Conservation (phyloP, 805 yeast genomes). For the Kazachstania psychrophila region DNA sequence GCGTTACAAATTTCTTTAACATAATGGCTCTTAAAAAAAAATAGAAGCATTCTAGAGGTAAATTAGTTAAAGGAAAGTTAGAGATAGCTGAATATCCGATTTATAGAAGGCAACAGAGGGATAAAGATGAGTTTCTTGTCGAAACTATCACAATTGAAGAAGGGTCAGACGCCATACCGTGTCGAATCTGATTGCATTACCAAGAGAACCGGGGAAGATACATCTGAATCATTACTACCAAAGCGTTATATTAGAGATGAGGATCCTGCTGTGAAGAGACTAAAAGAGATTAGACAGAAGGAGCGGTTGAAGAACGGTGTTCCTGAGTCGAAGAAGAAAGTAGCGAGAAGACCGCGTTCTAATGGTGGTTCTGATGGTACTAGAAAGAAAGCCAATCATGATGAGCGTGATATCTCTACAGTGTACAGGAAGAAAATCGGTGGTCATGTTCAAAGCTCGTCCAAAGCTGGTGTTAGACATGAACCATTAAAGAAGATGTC, state of each 20-base stretch:
- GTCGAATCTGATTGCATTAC: not conserved
- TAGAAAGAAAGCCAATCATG: conserved; percentile 10
- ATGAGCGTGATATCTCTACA: conserved; percentile 12
- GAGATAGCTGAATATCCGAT: too few species aligned
- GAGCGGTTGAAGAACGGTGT: conserved; percentile 39
- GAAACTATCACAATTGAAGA: conserved; percentile 23
- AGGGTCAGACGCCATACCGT: conserved; percentile 8
- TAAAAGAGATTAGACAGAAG: conserved; percentile 55
- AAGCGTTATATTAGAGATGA: conserved; percentile 29
- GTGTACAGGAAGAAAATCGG: conserved; percentile 20
- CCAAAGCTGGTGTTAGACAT: too few species aligned
- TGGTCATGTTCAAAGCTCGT: too few species aligned
- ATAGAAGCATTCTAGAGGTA: too few species aligned
- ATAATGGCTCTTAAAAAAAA: too few species aligned
- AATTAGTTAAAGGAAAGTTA: too few species aligned
- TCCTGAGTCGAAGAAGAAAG: conserved; percentile 26
- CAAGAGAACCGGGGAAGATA: conserved; percentile 5
- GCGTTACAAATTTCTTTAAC: too few species aligned
- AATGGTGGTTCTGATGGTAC: not conserved
- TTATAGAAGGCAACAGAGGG: too few species aligned
- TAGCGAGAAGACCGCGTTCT: not conserved
- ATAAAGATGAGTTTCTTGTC: conserved; percentile 29
- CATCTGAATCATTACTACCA: conserved; percentile 18
- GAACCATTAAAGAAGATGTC: conserved; percentile 37
- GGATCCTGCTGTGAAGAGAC: conserved; percentile 63